Evolutionary conservation across 306 rosid genomes (phyloP).

Genomic region (Inga oerstediana): DNA sequence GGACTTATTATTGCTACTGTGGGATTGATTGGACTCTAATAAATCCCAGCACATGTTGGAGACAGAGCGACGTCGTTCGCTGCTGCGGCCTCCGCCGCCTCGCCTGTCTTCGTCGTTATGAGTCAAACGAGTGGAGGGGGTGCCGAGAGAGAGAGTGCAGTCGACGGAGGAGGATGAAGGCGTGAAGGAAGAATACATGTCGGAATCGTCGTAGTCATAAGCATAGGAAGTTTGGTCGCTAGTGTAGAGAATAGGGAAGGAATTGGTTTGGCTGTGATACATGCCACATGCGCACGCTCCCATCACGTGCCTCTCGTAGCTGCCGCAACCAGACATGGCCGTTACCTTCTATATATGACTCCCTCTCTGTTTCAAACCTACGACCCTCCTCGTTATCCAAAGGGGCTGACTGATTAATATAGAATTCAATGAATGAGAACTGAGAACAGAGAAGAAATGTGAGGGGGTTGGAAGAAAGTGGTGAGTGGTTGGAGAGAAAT

Average conservation of each 20-base stretch:
- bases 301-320: slow-evolving; percentile 61
- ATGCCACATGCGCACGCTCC: slow-evolving; percentile 72
- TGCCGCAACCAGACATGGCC: slow-evolving; percentile 64
- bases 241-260: slow-evolving; percentile 62
- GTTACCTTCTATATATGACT: background rate
- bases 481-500: slow-evolving; percentile 24
- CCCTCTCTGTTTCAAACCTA: background rate
- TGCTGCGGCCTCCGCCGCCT: slow-evolving; percentile 42
- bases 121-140: slow-evolving; percentile 79
- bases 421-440: background rate
- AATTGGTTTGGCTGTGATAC: slow-evolving; percentile 55
- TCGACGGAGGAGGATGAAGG: slow-evolving; percentile 72
- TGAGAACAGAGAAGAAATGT: slow-evolving; percentile 4
- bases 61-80: slow-evolving; percentile 27
- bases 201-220: slow-evolving; percentile 29
- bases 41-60: slow-evolving; percentile 71
- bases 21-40: slow-evolving; percentile 56
- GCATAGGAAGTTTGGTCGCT: slow-evolving; percentile 44
- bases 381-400: no score
- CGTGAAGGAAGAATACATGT: slow-evolving; percentile 43
- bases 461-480: slow-evolving; percentile 19
- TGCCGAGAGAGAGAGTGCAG: slow-evolving; percentile 92
- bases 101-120: slow-evolving; percentile 45
- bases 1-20: slow-evolving; percentile 25
- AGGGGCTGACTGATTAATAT: background rate